Base-by-base conservation (phyloP, 192 early-diverging fungal genomes). In the Phycomyces blakesleeanus region DNA sequence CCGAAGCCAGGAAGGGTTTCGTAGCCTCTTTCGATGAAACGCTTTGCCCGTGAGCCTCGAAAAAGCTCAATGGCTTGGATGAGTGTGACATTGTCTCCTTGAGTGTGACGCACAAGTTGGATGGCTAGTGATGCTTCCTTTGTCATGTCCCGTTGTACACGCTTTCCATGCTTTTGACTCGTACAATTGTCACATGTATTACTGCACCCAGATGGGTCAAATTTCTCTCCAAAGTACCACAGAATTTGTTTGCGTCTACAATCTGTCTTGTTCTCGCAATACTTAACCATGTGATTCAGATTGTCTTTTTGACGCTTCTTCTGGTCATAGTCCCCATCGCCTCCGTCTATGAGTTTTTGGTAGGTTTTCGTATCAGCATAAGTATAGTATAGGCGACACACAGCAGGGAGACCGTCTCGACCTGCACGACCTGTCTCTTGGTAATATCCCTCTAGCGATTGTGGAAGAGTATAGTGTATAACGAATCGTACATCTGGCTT, bases 341-440 rank as follows among this genome's bases (percentile, higher is more conserved):
- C 88, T 0, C 58, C 63, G 15, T 89, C 81, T 26, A 98, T 98
- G 76, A 96, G 78, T 59, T 70, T 81, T 38, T 90, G 83, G 40
- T 94, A 84, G 44, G 79, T 84, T 1, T 50, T 53, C 71, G 89
- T 92, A 76, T 96, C 94, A 8, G 66, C 63, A 68, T 85, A 93
- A 0, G 81, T 75, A 71, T 93, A 96, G 47, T 84, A 98, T 41
- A 98, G 64, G 5, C 94, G 78, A 57, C 96, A 98, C n/a, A 81
- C 73, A 0, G 92, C 87, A 37, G 81, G 76, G 55, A 87, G 80
- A 7, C 97, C 95, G 74, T 99, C 97, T 16, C 97, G 87, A 2
- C 97, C 95, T 0, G 94, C 93, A 15, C 97, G 88, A 1, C 97
- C 95, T 0, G 94, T 99, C 69, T 99, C 97, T 75, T 96, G 90